Base-by-base conservation (phyloP, 495 filamentous ascomycete genomes). In the Penicillium bovifimosum region DNA sequence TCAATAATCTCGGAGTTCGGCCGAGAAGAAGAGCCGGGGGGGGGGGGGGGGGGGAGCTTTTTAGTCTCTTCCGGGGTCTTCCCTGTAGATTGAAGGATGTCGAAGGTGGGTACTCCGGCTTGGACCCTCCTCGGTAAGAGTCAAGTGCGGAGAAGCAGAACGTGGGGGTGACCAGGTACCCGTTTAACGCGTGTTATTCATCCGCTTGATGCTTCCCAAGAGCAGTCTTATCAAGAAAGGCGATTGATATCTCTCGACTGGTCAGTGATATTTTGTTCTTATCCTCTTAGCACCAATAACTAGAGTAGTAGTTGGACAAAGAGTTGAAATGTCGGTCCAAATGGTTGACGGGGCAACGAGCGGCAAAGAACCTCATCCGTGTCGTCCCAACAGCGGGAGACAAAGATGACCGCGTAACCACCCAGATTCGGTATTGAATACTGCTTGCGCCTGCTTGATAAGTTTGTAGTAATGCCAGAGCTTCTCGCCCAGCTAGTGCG, bases 341-440 rank as follows among this genome's bases (percentile, higher is more conserved):
- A 41, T 50, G 48, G 48, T 71, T 70, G 67, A 67, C 36, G 62
- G 63, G 68, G 70, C 70, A 73, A 73, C 70, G n/a, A 18, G 47
- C 28, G 4, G 38, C 45, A 48, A n/a, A 44, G 50, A 52, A 52
- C 41, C 50, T 45, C 40, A 24, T 42, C 10, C 40, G 28, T 17
- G 11, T 27, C 35, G 18, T 17, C 24, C 18, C 45, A 9, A 38
- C 14, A 14, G 41, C 32, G 2, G 10, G 32, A 36, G n/a, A 13
- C 8, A 16, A 29, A 17, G 27, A 17, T 31, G n/a, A 40, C 40
- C 42, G 29, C 42, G 17, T 13, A 24, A n/a, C 42, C 8, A 29
- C 11, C 11, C 3, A 28, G 3, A 32, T 44, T 6, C 8, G 5
- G 13, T 5, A 47, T 18, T 16, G 7, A 9, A n/a, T 5, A 36